Conservation (phyloP, 352 stramenopile genomes). For the Aphanomyces astaci region DNA sequence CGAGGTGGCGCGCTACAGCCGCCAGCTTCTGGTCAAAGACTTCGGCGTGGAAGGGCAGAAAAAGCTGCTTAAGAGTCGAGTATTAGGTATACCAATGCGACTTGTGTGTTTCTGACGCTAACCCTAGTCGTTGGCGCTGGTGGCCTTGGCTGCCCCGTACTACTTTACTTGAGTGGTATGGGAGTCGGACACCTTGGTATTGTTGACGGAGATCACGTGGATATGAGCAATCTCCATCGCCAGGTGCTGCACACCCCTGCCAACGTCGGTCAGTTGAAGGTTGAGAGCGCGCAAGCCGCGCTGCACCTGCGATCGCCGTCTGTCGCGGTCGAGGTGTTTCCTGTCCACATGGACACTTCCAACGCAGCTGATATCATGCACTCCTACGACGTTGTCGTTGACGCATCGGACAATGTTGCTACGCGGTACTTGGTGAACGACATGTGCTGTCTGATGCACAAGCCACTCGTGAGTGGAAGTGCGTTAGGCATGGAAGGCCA, state of each 20-base stretch:
- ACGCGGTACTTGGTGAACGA: slow-evolving; percentile 96
- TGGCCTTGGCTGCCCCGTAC: slow-evolving; percentile 91
- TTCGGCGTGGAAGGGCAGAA: slow-evolving; percentile 87
- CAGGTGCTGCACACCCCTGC: slow-evolving; percentile 91
- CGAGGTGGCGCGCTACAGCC: slow-evolving; percentile 84
- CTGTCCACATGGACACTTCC: slow-evolving; percentile 43
- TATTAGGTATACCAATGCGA: slow-evolving; percentile 33
- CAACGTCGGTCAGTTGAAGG: slow-evolving; percentile 83
- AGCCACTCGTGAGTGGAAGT: slow-evolving; percentile 90
- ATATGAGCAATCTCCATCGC: slow-evolving; percentile 95
- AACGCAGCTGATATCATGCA: slow-evolving; percentile 80
- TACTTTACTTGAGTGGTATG: slow-evolving; percentile 92
- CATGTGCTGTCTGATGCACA: slow-evolving; percentile 76
- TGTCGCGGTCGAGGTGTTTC: slow-evolving; percentile 44
- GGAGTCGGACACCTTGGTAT: slow-evolving; percentile 90
- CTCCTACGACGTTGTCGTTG: slow-evolving; percentile 88
- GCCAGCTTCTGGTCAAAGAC: slow-evolving; percentile 91
- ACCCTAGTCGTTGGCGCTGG: slow-evolving; percentile 88
- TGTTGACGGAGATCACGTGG: slow-evolving; percentile 93
- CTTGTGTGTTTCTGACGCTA: background rate
- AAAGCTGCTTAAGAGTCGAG: slow-evolving; percentile 57
- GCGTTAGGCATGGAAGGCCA: slow-evolving; percentile 95
- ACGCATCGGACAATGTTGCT: slow-evolving; percentile 93
- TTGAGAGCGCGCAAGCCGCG: slow-evolving; percentile 64
- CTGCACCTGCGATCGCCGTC: slow-evolving; percentile 73